A percentile compares a stretch with the other conserved stretches of the same genome.
Conservation (phyloP, 371 early-diverging fungal genomes). For the Conidiobolus incongruus region DNA sequence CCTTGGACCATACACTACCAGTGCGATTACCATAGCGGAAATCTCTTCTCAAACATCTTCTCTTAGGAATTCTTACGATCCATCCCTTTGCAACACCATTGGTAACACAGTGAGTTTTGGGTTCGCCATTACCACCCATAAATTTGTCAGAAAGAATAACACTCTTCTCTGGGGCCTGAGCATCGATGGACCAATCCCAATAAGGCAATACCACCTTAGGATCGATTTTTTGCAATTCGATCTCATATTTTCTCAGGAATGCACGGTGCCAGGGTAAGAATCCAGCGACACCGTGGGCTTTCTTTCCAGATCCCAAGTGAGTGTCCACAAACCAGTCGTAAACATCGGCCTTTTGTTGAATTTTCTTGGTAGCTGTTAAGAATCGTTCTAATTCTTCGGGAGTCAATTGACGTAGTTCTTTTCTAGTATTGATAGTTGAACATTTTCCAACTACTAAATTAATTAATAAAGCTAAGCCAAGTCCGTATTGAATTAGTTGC, state of each 20-base stretch:
- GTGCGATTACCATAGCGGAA: too few species aligned
- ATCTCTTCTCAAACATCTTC: too few species aligned
- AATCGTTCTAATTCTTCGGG: not conserved
- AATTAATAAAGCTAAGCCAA: too few species aligned
- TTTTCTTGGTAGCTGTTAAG: not conserved
- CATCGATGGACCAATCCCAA: not conserved
- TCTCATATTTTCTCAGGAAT: not conserved
- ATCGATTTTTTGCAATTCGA: not conserved
- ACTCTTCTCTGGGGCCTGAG: not conserved
- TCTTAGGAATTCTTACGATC: too few species aligned
- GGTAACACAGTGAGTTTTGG: conserved; percentile 5
- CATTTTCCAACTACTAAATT: not conserved
- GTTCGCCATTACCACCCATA: conserved; percentile 2
- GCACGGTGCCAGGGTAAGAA: conserved; percentile 2
- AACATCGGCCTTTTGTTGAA: not conserved
- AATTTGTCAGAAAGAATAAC: not conserved
- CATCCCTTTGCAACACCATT: conserved; percentile 3
- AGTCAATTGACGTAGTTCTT: not conserved
- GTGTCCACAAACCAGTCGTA: not conserved
- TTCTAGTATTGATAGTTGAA: not conserved
- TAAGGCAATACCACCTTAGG: conserved; percentile 1
- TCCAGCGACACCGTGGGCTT: conserved; percentile 3
- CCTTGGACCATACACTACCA: too few species aligned
- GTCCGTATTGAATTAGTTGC: too few species aligned
- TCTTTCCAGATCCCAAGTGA: not conserved